Base-by-base conservation (phyloP, 352 stramenopile species). In the Phytophthora colocasiae region DNA sequence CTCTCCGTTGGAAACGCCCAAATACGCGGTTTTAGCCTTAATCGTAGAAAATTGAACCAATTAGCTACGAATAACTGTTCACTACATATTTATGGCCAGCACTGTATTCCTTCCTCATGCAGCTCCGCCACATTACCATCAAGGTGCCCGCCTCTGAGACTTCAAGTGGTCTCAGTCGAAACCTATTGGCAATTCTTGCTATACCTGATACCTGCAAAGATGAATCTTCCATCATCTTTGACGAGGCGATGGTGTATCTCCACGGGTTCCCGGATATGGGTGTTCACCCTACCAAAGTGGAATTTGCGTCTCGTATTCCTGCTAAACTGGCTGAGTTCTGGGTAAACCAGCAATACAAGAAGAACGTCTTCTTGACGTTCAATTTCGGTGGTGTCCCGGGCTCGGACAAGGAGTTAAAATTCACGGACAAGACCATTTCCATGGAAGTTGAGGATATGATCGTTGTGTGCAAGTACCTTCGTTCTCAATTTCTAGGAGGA, bases 251-350 rank as follows among this genome's bases (percentile, higher is more conserved):
- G 58, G 69, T 92, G 38, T 93, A 92, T 70, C 59, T 93, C 12
- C 83, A 93, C 53, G 85, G 85, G 1, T 93, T 93, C 50, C 83
- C 85, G 9, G 85, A 92, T 55, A 76, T 93, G 54, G 63, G 77
- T 1, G 85, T 93, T 48, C 81, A 93, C 49, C 83, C 83, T 19
- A 69, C 71, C 5, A 70, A 77, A 27, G 50, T 78, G 27, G 70
- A 75, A 6, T 85, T 91, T 63, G 81, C 74, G 3, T 88, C 75
- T 52, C 81, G 85, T 14, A 53, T 92, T 40, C 69, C 83, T 34
- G 54, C 76, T 3, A 92, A 92, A 61, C 60, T 92, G 24, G 73
- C 78, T 1, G 78, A 88, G 14, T 73, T 73, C 40, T 92, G 73
- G 76, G 41, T 92, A 22, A 66, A 41, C 17, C 53, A 70, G 11